Conservation (phyloP, 2,329 filamentous ascomycete species). For the Grosmannia penicillata region DNA sequence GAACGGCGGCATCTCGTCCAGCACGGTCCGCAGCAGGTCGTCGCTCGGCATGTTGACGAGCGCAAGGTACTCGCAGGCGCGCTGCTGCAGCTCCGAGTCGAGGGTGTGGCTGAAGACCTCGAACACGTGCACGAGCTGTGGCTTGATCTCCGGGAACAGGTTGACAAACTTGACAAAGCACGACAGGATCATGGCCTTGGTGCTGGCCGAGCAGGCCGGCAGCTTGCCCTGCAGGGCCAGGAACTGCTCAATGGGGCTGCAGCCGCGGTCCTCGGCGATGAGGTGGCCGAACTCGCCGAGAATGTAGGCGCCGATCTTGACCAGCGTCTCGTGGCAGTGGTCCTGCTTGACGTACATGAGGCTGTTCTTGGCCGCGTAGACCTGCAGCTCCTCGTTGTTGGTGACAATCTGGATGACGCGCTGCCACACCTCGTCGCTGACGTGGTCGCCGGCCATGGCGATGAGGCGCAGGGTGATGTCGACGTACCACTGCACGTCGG, state of each 20-base stretch:
- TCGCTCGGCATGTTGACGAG: constrained; percentile 77
- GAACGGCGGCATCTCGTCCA: constrained; percentile 98
- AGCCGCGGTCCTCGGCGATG: constrained; percentile 80
- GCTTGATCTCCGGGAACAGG: constrained; percentile 95
- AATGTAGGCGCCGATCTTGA: constrained; percentile 95
- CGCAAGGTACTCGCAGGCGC: constrained; percentile 87
- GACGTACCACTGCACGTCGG: constrained; percentile 98
- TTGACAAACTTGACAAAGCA: constrained; percentile 98
- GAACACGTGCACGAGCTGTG: constrained; percentile 82
- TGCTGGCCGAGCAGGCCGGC: constrained; percentile 73
- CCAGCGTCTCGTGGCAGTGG: constrained; percentile 88
- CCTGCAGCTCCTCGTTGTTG: constrained; percentile 95
- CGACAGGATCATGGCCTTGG: constrained; percentile 84
- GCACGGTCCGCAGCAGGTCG: constrained; percentile 81
- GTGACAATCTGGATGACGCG: constrained; percentile 97
- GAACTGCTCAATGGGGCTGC: constrained; percentile 95
- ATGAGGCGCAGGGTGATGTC: constrained; percentile 91
- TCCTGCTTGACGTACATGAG: constrained; percentile 85
- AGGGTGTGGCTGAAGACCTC: constrained; percentile 84
- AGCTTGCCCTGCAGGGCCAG: constrained; percentile 85
- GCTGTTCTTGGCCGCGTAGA: constrained; percentile 89
- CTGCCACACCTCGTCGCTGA: constrained; percentile 98
- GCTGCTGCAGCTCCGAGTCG: constrained; percentile 88
- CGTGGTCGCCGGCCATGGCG: constrained; percentile 92
- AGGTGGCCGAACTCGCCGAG: constrained; percentile 94